A percentile compares a stretch with the other conserved stretches of the same genome.
Conservation (phyloP, 192 early-diverging fungal genomes). For the Coemansia sp. region DNA sequence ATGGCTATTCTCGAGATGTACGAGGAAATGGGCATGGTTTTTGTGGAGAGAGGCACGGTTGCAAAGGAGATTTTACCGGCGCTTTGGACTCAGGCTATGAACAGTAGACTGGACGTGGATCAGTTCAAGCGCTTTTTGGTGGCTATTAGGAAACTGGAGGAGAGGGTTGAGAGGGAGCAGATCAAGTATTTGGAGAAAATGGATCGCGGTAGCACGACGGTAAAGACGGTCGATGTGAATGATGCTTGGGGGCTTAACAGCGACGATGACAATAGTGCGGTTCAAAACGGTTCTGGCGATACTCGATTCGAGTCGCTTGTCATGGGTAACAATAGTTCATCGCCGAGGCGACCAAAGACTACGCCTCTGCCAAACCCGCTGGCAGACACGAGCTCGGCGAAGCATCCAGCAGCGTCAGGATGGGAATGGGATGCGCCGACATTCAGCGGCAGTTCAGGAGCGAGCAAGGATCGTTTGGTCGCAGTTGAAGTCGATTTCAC, state of each 20-base stretch:
- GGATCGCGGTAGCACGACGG: slow-evolving; percentile 24
- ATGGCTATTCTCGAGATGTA: slow-evolving; percentile 80
- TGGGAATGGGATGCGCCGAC: slow-evolving; percentile 51
- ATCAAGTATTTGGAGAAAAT: slow-evolving; percentile 62
- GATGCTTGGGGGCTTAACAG: neutral
- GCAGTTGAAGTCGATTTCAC: slow-evolving; percentile 21
- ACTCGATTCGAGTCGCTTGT: slow-evolving; percentile 15
- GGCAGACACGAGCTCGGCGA: neutral
- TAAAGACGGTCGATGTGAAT: neutral
- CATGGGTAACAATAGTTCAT: slow-evolving; percentile 1
- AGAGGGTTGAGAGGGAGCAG: slow-evolving; percentile 64
- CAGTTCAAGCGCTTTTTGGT: slow-evolving; percentile 73
- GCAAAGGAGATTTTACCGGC: slow-evolving; percentile 78
- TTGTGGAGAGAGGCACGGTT: slow-evolving; percentile 72
- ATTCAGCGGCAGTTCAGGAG: neutral
- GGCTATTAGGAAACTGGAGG: slow-evolving; percentile 59
- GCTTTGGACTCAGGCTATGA: slow-evolving; percentile 75
- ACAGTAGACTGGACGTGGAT: slow-evolving; percentile 65
- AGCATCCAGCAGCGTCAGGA: neutral
- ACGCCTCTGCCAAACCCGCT: slow-evolving; percentile 17
- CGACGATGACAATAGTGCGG: neutral
- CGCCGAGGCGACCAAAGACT: neutral
- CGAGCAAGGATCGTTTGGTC: neutral
- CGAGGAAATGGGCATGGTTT: slow-evolving; percentile 68
- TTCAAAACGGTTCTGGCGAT: neutral